Evolutionary conservation across 495 filamentous ascomycete genomes (phyloP).

Genomic region (Neurospora africana): DNA sequence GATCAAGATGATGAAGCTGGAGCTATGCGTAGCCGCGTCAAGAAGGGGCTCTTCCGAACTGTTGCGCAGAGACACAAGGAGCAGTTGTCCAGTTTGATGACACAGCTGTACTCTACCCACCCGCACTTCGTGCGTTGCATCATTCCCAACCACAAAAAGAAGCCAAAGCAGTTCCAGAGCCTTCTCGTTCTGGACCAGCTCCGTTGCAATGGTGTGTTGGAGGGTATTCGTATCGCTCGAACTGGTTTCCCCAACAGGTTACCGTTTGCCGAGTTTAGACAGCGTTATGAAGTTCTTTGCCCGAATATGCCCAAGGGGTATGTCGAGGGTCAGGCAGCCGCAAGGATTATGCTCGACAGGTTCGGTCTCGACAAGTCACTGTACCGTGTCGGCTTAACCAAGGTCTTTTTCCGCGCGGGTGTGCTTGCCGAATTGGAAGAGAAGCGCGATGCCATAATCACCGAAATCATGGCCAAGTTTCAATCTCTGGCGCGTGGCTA

Average conservation of each 20-base stretch:
- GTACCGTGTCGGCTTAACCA: conserved; percentile 90
- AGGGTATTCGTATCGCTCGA: conserved; percentile 93
- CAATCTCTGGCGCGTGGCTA: conserved; percentile 88
- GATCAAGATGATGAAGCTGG: conserved; percentile 58
- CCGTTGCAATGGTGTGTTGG: conserved; percentile 95
- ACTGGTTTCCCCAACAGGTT: conserved; percentile 98
- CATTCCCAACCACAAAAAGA: conserved; percentile 95
- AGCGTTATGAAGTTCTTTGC: conserved; percentile 95
- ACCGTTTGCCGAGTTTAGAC: conserved; percentile 84
- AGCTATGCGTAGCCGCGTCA: conserved; percentile 69
- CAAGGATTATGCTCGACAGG: conserved; percentile 80
- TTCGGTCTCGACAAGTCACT: conserved; percentile 72
- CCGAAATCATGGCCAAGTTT: conserved; percentile 87
- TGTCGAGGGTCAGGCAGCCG: conserved; percentile 77
- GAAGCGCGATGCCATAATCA: conserved; percentile 80
- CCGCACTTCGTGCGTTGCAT: conserved; percentile 98
- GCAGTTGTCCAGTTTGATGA: conserved; percentile 88
- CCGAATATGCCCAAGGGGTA: conserved; percentile 81
- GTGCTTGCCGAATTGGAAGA: conserved; percentile 96
- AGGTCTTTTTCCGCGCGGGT: conserved; percentile 96
- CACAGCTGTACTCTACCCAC: conserved; percentile 89
- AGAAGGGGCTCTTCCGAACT: conserved; percentile 94
- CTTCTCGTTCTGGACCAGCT: conserved; percentile 90
- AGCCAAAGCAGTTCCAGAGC: conserved; percentile 84
- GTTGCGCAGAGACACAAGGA: conserved; percentile 98